Evolutionary conservation across 2,329 filamentous ascomycete species (phyloP), one percentile per base, ranked within the genome.

Genomic region (Erysiphe pulchra): DNA sequence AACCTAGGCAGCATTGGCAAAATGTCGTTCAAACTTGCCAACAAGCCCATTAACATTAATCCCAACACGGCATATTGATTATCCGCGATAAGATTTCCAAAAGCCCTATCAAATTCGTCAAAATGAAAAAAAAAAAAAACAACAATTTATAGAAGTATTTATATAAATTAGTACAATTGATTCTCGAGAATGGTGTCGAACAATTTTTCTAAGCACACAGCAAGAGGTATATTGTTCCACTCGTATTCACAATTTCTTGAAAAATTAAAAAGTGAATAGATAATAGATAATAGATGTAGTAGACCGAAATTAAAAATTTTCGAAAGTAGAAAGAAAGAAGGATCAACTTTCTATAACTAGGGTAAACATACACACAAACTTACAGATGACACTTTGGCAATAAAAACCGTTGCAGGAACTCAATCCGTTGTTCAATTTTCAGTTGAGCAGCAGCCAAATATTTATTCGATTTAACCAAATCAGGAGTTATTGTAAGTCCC

Each of bases 61-160:
- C 81, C 82, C 2, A 87, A 65, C 4, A 74, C 65, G 2, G 80
- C 73, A 59, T 81, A 81, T 54, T 84, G 80, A 32, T 69, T 72
- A 58, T 86, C 80, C 16, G 76, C 75, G 3, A 77, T 63, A 38
- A 87, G 62, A 50, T 76, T 77, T 1, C 75, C 75, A 57, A 87
- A 86, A 1, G 71, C 65, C 16, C 60, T 57, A 48, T 61, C 51
- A 60, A 52, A 60, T 30, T 24, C 1, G 12, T 42, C 57, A n/a
- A n/a, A n/a, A n/a, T n/a, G n/a, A n/a, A n/a, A n/a, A n/a, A n/a
- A n/a, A 45, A 62, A 58, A 47, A 51, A 18, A 42, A 20, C 34
- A 10, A 7, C 11, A 6, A 20, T 17, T 28, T 42, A 31, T 16
- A 1, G 20, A 24, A 24, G 6, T 24, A 24, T 24, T 3, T 24